Evolutionary conservation across 2,329 filamentous ascomycete species (phyloP).

Genomic region (Pseudocercospora pini-densiflorae): DNA sequence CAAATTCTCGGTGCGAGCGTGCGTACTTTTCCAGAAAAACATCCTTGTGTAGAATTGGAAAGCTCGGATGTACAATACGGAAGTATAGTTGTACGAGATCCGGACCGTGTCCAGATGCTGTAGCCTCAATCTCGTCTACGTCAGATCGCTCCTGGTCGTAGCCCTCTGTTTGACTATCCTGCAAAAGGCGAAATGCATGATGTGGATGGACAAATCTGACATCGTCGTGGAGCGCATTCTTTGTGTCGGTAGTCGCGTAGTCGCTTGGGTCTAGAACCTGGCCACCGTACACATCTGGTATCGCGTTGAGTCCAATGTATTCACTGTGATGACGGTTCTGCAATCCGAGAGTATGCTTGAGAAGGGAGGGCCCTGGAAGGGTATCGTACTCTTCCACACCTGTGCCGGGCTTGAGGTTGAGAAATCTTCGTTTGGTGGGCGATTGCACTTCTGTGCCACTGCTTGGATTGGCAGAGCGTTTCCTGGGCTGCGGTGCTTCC

Average conservation of each 20-base stretch:
- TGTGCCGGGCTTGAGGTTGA: slow-evolving; percentile 26
- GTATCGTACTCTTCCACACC: slow-evolving; percentile 73
- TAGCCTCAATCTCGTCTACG: slow-evolving; percentile 69
- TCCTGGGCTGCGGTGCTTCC: slow-evolving; percentile 44
- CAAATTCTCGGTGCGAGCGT: slow-evolving; percentile 61
- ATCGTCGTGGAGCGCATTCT: slow-evolving; percentile 13
- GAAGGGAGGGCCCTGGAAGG: slow-evolving; percentile 67
- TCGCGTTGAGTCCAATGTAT: slow-evolving; percentile 35
- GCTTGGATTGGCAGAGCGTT: slow-evolving; percentile 18
- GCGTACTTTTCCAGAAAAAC: slow-evolving; percentile 67
- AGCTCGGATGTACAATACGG: slow-evolving; percentile 62
- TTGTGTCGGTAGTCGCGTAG: not conserved
- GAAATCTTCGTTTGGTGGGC: slow-evolving; percentile 23
- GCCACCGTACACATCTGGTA: slow-evolving; percentile 26
- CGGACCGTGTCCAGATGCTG: slow-evolving; percentile 72
- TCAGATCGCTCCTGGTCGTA: slow-evolving; percentile 48
- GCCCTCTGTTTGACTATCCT: slow-evolving; percentile 42
- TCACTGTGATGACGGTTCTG: slow-evolving; percentile 37
- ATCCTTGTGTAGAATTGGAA: slow-evolving; percentile 64
- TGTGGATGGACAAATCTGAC: slow-evolving; percentile 74
- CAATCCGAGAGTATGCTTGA: slow-evolving; percentile 64
- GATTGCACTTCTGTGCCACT: slow-evolving; percentile 11
- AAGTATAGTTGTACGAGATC: slow-evolving; percentile 77
- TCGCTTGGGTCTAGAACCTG: slow-evolving; percentile 8
- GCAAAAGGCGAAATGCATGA: slow-evolving; percentile 77